phyloP scores from a whole-genome alignment of 768 basidiomycete species.

The Rhizopogon sp. region DNA sequence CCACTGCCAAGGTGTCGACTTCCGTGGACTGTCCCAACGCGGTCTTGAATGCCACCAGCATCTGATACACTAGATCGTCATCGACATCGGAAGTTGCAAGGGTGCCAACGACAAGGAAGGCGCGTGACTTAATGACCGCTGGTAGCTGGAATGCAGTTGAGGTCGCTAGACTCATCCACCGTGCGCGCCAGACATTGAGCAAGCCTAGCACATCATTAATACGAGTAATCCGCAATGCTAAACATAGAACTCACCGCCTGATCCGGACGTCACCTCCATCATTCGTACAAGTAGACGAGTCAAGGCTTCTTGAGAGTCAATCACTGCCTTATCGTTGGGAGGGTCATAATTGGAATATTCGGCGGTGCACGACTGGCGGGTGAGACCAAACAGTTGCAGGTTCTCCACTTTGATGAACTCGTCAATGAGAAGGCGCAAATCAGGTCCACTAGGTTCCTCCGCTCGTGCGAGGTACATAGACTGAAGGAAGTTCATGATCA shows the following conservation, averaged over 20 bases:
- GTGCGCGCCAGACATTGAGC: slow-evolving; percentile 84
- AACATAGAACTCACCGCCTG: slow-evolving; percentile 48
- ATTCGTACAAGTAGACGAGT: slow-evolving; percentile 58
- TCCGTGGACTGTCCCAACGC: slow-evolving; percentile 67
- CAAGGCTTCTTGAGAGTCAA: slow-evolving; percentile 66
- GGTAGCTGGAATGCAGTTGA: slow-evolving; percentile 89
- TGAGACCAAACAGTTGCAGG: slow-evolving; percentile 71
- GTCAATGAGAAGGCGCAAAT: slow-evolving; percentile 58
- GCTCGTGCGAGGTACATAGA: slow-evolving; percentile 57
- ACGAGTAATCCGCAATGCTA: not conserved
- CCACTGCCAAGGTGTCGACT: slow-evolving; percentile 63
- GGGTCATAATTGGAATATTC: slow-evolving; percentile 63
- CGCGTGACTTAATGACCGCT: slow-evolving; percentile 81
- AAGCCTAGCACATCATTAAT: slow-evolving; percentile 43
- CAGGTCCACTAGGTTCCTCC: slow-evolving; percentile 54
- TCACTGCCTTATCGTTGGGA: slow-evolving; percentile 43
- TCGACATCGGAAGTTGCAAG: slow-evolving; percentile 84
- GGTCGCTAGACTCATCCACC: slow-evolving; percentile 89
- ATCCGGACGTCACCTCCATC: slow-evolving; percentile 60
- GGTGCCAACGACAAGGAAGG: slow-evolving; percentile 79
- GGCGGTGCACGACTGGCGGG: slow-evolving; percentile 55
- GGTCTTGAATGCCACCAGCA: slow-evolving; percentile 79
- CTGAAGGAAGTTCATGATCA: slow-evolving; percentile 79
- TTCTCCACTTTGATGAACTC: slow-evolving; percentile 52
- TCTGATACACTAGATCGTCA: slow-evolving; percentile 90